A percentile compares a stretch with the other conserved stretches of the same genome.
Conservation (phyloP, 2,329 filamentous ascomycete genomes). For the Chaetomium sp. region DNA sequence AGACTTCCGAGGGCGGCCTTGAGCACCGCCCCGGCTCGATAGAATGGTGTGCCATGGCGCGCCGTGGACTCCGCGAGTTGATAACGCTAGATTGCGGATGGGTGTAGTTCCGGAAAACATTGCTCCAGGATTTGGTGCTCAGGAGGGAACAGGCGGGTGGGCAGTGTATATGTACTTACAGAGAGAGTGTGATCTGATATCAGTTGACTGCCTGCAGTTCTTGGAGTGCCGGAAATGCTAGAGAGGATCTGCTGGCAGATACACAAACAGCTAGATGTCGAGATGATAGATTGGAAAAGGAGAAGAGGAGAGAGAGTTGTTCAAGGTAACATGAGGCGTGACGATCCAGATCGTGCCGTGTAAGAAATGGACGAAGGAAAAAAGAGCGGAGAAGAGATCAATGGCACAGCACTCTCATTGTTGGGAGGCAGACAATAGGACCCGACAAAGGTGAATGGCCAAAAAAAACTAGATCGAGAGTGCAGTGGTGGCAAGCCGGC, state of each 20-base stretch:
- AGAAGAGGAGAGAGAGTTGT: constrained; percentile 3
- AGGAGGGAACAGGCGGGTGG: not conserved
- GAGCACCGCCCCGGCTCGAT: constrained; percentile 1
- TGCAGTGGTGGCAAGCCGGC: constrained; percentile 21
- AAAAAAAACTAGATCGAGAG: not conserved
- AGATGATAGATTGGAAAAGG: constrained; percentile 13
- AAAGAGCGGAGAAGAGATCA: constrained; percentile 28
- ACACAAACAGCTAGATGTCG: constrained; percentile 9
- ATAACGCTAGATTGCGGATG: not conserved
- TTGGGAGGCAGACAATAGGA: constrained; percentile 29
- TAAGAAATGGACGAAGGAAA: constrained; percentile 19
- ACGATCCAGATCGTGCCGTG: constrained; percentile 22
- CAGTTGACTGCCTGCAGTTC: constrained; percentile 28
- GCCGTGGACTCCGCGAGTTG: not conserved
- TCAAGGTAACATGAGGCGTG: constrained; percentile 15
- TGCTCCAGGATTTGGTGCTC: not conserved
- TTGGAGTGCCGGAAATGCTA: constrained; percentile 5
- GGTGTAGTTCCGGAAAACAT: not conserved
- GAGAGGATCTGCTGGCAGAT: constrained; percentile 25
- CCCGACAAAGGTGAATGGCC: constrained; percentile 29
- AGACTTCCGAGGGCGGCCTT: constrained; percentile 4
- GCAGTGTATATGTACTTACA: constrained; percentile 26
- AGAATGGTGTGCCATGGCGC: not conserved
- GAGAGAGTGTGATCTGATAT: constrained; percentile 23
- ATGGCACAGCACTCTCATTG: constrained; percentile 33